Percentiles rank a stretch among this genome's conserved stretches.
phyloP scores from a whole-genome alignment of 2,329 filamentous ascomycete species.

The Scytalidium lignicola region DNA sequence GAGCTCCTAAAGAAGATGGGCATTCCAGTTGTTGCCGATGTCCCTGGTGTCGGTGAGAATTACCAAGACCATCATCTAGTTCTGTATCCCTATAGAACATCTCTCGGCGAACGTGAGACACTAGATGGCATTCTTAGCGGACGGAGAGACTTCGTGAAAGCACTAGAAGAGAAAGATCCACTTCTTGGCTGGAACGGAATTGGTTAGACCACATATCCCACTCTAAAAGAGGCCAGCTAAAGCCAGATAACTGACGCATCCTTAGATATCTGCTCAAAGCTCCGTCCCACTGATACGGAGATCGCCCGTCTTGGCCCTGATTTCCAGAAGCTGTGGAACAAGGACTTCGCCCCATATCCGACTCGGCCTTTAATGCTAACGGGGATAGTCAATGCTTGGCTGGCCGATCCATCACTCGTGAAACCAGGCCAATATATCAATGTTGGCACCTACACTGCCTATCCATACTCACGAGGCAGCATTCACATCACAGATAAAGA shows the following conservation, averaged over 20 bases:
- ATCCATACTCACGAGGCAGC: slow-evolving; percentile 56
- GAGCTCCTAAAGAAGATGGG: slow-evolving; percentile 42
- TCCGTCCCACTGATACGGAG: slow-evolving; percentile 45
- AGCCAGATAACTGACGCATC: slow-evolving; percentile 4
- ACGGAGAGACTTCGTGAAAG: slow-evolving; percentile 37
- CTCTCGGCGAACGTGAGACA: slow-evolving; percentile 40
- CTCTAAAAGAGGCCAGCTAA: background rate
- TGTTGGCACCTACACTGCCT: slow-evolving; percentile 47
- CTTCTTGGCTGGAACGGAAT: slow-evolving; percentile 53
- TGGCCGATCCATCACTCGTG: slow-evolving; percentile 36
- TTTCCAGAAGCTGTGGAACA: slow-evolving; percentile 50
- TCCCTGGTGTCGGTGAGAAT: slow-evolving; percentile 48
- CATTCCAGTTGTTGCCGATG: slow-evolving; percentile 39
- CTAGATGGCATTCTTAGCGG: slow-evolving; percentile 49
- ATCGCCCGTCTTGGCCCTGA: slow-evolving; percentile 40
- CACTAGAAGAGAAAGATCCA: slow-evolving; percentile 42
- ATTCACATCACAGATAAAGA: slow-evolving; percentile 50
- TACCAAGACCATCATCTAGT: slow-evolving; percentile 54
- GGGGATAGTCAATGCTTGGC: slow-evolving; percentile 42
- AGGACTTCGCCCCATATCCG: slow-evolving; percentile 39
- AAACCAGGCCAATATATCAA: slow-evolving; percentile 45
- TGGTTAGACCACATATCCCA: slow-evolving; percentile 18
- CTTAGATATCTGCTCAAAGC: slow-evolving; percentile 47
- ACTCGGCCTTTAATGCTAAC: slow-evolving; percentile 41
- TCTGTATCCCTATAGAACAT: slow-evolving; percentile 46